Conservation (phyloP, 164 flowering plant genomes). For the Sedum album region DNA sequence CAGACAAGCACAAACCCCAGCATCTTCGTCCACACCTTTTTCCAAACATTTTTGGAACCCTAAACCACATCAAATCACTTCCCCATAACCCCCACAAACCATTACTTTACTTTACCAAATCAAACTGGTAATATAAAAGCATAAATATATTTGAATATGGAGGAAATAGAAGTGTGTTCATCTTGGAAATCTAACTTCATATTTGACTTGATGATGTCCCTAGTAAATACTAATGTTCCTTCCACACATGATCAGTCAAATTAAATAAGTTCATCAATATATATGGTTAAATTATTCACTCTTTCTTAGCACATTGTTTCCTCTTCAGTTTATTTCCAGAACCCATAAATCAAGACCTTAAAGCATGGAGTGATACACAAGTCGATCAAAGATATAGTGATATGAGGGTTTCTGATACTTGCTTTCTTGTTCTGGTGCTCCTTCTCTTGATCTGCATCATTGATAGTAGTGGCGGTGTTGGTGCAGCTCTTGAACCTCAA, state of each 20-base stretch:
- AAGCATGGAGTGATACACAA: not conserved
- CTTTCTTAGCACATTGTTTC: not conserved
- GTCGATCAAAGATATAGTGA: not conserved
- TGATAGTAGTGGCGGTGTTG: not conserved
- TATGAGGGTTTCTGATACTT: not conserved
- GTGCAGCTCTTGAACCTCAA: not conserved
- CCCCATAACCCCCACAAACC: slow-evolving; percentile 2
- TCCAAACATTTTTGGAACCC: slow-evolving; percentile 4
- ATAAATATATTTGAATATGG: not conserved
- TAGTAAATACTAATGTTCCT: not conserved
- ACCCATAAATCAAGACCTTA: not conserved
- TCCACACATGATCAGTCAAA: not conserved
- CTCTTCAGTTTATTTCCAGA: not conserved
- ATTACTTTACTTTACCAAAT: not conserved
- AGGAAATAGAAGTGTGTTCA: not conserved
- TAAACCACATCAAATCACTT: slow-evolving; percentile 3
- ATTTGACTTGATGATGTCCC: slow-evolving; percentile 3
- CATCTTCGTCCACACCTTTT: not conserved
- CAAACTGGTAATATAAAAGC: not conserved
- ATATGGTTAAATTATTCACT: not conserved
- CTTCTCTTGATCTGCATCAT: not conserved
- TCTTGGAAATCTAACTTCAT: slow-evolving; percentile 6
- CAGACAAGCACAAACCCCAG: not conserved
- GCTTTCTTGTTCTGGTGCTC: not conserved
- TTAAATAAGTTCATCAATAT: not conserved